These are phyloP conservation scores for Yamadazyma pseudoaaseri DNA, from an alignment of 1,139 yeast species.

Conservation along the genomic window DNA sequence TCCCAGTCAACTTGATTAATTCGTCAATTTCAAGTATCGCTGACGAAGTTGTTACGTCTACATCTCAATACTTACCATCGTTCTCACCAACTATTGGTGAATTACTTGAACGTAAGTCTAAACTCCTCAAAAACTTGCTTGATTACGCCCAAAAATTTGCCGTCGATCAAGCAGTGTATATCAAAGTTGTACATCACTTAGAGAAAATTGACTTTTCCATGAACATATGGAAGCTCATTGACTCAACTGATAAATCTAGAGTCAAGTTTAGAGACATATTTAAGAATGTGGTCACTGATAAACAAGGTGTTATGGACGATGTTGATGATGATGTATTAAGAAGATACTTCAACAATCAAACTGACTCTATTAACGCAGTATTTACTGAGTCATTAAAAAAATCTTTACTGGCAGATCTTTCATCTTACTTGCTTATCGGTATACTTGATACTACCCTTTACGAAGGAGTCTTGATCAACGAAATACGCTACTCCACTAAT, in stretches of 20 bases:
- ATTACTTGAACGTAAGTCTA: slow-evolving; percentile 24
- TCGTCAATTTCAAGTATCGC: slow-evolving; percentile 50
- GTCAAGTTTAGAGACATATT: slow-evolving; percentile 15
- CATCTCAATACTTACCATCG: slow-evolving; percentile 33
- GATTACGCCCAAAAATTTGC: slow-evolving; percentile 50
- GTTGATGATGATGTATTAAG: slow-evolving; percentile 19
- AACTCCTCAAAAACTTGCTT: slow-evolving; percentile 39
- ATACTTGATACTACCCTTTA: slow-evolving; percentile 38
- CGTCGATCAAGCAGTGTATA: slow-evolving; percentile 25
- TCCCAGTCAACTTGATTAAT: slow-evolving; percentile 39
- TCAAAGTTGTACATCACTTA: slow-evolving; percentile 43
- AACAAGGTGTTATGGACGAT: slow-evolving; percentile 5
- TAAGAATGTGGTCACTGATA: slow-evolving; percentile 2
- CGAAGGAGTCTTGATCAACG: slow-evolving; percentile 45
- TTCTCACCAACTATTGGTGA: slow-evolving; percentile 27
- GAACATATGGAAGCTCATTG: slow-evolving; percentile 45
- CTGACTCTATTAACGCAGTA: slow-evolving; percentile 33
- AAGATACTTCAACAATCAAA: slow-evolving; percentile 27
- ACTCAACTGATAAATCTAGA: slow-evolving; percentile 15
- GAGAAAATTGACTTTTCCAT: slow-evolving; percentile 60
- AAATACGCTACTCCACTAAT: slow-evolving; percentile 23
- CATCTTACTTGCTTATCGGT: slow-evolving; percentile 25
- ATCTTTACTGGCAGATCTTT: slow-evolving; percentile 22
- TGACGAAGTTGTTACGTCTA: slow-evolving; percentile 53
- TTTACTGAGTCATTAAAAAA: slow-evolving; percentile 26